Evolutionary conservation across 1,139 yeast species (phyloP).

Genomic region (Debaryomycetaceae sp.): DNA sequence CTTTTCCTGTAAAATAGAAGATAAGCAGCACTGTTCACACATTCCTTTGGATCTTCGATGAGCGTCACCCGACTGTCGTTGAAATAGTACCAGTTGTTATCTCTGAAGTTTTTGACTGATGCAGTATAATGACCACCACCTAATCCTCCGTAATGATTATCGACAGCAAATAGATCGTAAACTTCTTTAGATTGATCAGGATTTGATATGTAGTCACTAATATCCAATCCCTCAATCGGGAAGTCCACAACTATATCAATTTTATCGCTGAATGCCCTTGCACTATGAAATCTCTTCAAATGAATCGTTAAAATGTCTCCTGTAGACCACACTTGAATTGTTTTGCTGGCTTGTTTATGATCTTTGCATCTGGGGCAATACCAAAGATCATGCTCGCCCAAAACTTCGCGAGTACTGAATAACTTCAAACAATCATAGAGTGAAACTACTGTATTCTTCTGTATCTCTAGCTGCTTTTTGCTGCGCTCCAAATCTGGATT

Average conservation of each 20-base stretch:
- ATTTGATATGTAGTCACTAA: slow-evolving; percentile 52
- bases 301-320: slow-evolving; percentile 91
- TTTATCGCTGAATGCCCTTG: slow-evolving; percentile 83
- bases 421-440: slow-evolving; percentile 71
- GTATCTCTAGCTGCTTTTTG: slow-evolving; percentile 34
- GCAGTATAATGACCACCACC: slow-evolving; percentile 99
- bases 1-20: slow-evolving; percentile 77
- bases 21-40: slow-evolving; percentile 83
- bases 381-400: slow-evolving; percentile 92
- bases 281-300: slow-evolving; percentile 84
- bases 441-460: slow-evolving; percentile 50
- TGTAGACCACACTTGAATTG: slow-evolving; percentile 85
- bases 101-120: slow-evolving; percentile 74
- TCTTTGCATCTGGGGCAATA: slow-evolving; percentile 88
- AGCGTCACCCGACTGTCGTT: slow-evolving; percentile 79
- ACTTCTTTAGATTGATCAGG: slow-evolving; percentile 36
- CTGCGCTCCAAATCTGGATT: slow-evolving; percentile 52
- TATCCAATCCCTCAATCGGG: slow-evolving; percentile 80
- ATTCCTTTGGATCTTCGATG: slow-evolving; percentile 53
- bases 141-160: slow-evolving; percentile 91
- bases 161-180: slow-evolving; percentile 89
- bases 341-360: slow-evolving; percentile 87
- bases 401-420: slow-evolving; percentile 79
- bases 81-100: slow-evolving; percentile 81
- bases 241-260: slow-evolving; percentile 81